Evolutionary conservation across 345 rosid genomes (phyloP).

Genomic region (Litchi chinensis): DNA sequence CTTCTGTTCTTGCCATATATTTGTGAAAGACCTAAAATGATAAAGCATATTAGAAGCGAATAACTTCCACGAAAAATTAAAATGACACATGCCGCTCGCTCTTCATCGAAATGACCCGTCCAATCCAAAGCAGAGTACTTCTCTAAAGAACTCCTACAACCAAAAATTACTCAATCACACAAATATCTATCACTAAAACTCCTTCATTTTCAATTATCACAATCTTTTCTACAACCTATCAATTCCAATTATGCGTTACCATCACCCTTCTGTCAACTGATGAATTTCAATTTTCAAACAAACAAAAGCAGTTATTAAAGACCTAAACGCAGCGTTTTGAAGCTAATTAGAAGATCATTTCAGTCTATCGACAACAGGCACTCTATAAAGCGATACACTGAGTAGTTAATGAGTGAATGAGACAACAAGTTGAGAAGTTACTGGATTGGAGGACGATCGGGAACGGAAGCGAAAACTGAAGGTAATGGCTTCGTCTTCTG

Average conservation of each 20-base stretch:
- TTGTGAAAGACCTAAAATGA: slow-evolving; percentile 84
- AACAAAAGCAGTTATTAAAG: not conserved
- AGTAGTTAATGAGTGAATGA: too few species aligned
- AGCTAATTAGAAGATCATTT: not conserved
- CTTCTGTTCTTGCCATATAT: slow-evolving; percentile 82
- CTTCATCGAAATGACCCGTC: slow-evolving; percentile 67
- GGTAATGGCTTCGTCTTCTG: too few species aligned
- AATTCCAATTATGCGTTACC: not conserved
- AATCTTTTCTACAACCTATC: not conserved
- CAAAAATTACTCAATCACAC: not conserved
- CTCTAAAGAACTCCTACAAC: slow-evolving; percentile 51
- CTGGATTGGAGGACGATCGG: too few species aligned
- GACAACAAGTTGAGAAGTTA: too few species aligned
- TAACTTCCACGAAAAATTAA: slow-evolving; percentile 5
- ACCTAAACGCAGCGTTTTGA: not conserved
- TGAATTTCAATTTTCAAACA: not conserved
- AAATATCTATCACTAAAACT: not conserved
- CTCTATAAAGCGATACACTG: not conserved
- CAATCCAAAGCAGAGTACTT: slow-evolving; percentile 75
- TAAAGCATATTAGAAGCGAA: slow-evolving; percentile 33
- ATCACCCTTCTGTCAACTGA: not conserved
- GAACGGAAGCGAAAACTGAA: too few species aligned
- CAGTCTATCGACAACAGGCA: not conserved
- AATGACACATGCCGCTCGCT: slow-evolving; percentile 62
- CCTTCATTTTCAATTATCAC: not conserved